Evolutionary conservation across 2,329 filamentous ascomycete species (phyloP).

Genomic region (Cercospora zeina): DNA sequence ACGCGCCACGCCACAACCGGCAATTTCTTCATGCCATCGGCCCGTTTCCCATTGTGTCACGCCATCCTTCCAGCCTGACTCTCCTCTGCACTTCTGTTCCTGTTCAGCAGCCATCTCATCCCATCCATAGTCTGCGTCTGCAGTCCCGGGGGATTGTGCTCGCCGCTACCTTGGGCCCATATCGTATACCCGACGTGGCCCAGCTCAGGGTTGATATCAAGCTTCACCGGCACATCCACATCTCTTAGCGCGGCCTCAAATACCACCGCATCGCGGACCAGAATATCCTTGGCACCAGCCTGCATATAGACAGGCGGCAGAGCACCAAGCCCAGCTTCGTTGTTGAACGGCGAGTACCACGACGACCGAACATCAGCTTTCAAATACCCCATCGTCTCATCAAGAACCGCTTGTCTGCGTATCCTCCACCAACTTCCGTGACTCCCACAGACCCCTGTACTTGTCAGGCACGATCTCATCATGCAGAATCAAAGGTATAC

Average conservation of each 20-base stretch:
- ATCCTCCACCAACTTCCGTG: background rate
- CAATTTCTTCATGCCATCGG: no score
- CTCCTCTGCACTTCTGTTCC: background rate
- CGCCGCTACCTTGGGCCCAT: background rate
- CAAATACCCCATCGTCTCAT: background rate
- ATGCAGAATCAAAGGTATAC: background rate
- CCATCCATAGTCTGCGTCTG: background rate
- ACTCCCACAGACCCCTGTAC: background rate
- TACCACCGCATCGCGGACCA: background rate
- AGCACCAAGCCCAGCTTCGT: background rate
- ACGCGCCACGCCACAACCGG: background rate
- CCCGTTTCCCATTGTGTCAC: no score
- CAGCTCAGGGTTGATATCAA: background rate
- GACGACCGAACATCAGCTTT: background rate
- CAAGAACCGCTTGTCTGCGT: background rate
- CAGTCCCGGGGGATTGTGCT: background rate
- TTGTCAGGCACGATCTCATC: background rate
- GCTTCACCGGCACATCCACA: background rate
- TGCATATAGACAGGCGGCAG: background rate
- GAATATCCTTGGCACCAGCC: background rate
- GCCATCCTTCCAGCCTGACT: no score
- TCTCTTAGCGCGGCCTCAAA: background rate
- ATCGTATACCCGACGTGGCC: background rate
- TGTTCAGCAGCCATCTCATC: background rate
- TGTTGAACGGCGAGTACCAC: background rate